Conservation (phyloP, 495 filamentous ascomycete species). For the Aspergillus sparsus region DNA sequence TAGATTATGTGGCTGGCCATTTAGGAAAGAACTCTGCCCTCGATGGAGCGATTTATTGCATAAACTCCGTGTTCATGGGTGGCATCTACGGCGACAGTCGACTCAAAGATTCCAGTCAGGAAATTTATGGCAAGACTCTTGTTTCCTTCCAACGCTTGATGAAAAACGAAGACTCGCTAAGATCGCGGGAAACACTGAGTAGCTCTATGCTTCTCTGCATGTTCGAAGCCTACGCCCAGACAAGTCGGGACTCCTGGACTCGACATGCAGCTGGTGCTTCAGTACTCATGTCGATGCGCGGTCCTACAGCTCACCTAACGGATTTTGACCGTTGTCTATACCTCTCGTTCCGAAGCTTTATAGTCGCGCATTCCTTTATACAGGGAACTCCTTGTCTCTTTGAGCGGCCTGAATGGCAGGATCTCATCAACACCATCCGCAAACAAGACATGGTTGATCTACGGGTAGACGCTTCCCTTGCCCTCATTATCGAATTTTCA, state of each 20-base stretch:
- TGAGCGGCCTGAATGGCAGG: conserved; percentile 31
- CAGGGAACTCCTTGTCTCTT: conserved; percentile 30
- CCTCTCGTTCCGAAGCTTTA: conserved; percentile 32
- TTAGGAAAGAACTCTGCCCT: conserved; percentile 27
- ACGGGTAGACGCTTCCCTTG: conserved; percentile 20
- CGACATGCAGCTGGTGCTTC: conserved; percentile 36
- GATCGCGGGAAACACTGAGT: conserved; percentile 30
- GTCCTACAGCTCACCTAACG: conserved; percentile 28
- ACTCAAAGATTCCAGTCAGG: conserved; percentile 27
- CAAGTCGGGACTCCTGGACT: conserved; percentile 32
- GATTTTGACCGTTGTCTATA: conserved; percentile 35
- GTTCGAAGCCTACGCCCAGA: conserved; percentile 35
- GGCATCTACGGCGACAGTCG: conserved; percentile 16
- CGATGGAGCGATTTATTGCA: conserved; percentile 26
- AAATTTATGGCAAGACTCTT: conserved; percentile 38
- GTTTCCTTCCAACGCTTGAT: conserved; percentile 31
- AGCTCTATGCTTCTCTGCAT: conserved; percentile 33
- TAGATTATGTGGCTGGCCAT: conserved; percentile 24
- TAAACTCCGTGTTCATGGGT: conserved; percentile 27
- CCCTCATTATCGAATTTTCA: conserved; percentile 27
- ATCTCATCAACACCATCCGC: conserved; percentile 29
- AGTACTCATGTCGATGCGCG: conserved; percentile 33
- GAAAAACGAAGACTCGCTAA: conserved; percentile 22
- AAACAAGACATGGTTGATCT: conserved; percentile 26
- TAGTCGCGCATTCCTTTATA: conserved; percentile 32